Evolutionary conservation across 495 filamentous ascomycete species (phyloP).

Genomic region (Apiosordaria backusii): DNA sequence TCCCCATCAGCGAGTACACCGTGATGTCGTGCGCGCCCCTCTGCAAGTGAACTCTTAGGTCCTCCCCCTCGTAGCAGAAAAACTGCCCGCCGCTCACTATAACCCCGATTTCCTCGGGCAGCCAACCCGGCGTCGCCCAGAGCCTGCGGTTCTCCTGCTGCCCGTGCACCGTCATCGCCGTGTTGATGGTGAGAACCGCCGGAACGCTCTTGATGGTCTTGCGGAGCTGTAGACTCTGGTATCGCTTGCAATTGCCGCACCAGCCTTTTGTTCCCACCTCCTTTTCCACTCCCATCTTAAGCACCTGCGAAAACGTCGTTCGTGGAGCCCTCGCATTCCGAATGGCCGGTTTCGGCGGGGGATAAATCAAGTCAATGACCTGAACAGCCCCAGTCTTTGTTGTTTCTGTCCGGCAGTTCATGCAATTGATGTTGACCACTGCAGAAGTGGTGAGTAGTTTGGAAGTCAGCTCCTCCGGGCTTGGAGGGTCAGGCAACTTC

Average conservation of each 20-base stretch:
- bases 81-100: slow-evolving; percentile 77
- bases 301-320: slow-evolving; percentile 70
- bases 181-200: slow-evolving; percentile 78
- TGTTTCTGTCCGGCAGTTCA: slow-evolving; percentile 76
- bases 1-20: slow-evolving; percentile 87
- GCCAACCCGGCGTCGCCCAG: slow-evolving; percentile 84
- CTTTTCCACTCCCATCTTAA: slow-evolving; percentile 82
- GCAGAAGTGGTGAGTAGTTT: slow-evolving; percentile 41
- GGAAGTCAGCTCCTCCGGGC: slow-evolving; percentile 19
- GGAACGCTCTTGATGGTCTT: slow-evolving; percentile 78
- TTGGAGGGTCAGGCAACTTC: slow-evolving; percentile 17
- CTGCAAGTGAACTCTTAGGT: slow-evolving; percentile 65
- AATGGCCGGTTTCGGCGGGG: slow-evolving; percentile 38
- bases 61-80: slow-evolving; percentile 86
- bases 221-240: slow-evolving; percentile 73
- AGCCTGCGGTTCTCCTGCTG: slow-evolving; percentile 55
- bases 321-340: slow-evolving; percentile 54
- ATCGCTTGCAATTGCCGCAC: slow-evolving; percentile 83
- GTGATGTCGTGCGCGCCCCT: slow-evolving; percentile 63
- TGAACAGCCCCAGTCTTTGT: slow-evolving; percentile 62
- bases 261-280: slow-evolving; percentile 80
- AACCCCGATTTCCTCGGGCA: slow-evolving; percentile 89
- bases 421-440: slow-evolving; percentile 65
- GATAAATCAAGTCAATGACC: slow-evolving; percentile 83
- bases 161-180: slow-evolving; percentile 66